phyloP scores from a whole-genome alignment of 2,329 filamentous ascomycete species.

The Arthroderma sp. region DNA sequence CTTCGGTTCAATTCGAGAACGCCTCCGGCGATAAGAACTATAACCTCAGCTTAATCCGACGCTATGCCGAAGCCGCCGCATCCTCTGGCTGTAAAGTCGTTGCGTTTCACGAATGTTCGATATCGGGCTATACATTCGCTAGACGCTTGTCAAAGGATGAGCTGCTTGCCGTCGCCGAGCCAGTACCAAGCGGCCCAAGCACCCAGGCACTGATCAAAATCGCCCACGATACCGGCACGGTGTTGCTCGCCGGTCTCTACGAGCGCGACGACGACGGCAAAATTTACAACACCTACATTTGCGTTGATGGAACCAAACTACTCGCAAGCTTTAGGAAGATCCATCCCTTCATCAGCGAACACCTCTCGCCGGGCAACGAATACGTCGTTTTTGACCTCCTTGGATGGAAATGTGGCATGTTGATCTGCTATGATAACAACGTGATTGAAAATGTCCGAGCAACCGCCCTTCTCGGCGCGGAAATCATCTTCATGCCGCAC shows the following conservation, averaged over 20 bases:
- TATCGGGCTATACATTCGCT: not conserved
- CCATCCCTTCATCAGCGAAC: slow-evolving; percentile 8
- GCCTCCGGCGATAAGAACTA: not conserved
- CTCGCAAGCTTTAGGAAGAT: slow-evolving; percentile 7
- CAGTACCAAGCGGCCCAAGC: not conserved
- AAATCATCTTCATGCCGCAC: slow-evolving; percentile 11
- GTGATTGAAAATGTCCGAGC: slow-evolving; percentile 9
- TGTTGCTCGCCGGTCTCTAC: not conserved
- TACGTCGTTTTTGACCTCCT: slow-evolving; percentile 9
- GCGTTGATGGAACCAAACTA: not conserved
- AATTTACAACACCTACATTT: slow-evolving; percentile 2
- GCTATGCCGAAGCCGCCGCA: not conserved
- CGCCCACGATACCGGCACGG: not conserved
- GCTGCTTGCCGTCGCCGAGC: not conserved
- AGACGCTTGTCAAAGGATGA: not conserved
- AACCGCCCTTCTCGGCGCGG: slow-evolving; percentile 9
- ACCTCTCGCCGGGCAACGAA: slow-evolving; percentile 8
- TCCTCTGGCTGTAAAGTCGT: not conserved
- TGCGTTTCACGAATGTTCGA: slow-evolving; percentile 1
- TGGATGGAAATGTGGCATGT: slow-evolving; percentile 8
- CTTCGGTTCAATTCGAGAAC: slow-evolving; percentile 2
- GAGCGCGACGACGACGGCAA: not conserved
- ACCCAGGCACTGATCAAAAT: not conserved
- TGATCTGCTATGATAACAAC: slow-evolving; percentile 11
- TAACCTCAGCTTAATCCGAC: not conserved